phyloP scores from a whole-genome alignment of 1,284 basidiomycete species.

The Trichosporon sp. region DNA sequence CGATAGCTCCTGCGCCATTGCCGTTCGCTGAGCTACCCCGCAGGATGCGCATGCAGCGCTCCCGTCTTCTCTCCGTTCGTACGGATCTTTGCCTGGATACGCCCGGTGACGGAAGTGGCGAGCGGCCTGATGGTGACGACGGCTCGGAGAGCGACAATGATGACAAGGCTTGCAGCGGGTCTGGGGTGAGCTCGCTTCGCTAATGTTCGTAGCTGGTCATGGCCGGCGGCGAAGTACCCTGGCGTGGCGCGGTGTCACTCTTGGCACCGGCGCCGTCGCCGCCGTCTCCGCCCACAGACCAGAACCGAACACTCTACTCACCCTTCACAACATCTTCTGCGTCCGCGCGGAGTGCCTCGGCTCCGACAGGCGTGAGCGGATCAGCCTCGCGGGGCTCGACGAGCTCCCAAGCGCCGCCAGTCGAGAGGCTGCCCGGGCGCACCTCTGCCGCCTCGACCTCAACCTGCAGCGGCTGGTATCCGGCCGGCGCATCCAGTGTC shows the following conservation, averaged over 20 bases:
- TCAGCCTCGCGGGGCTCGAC: slow-evolving; percentile 33
- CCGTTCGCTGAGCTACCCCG: slow-evolving; percentile 20
- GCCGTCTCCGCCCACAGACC: too few relatives aligned
- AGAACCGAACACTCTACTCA: slow-evolving; percentile 44
- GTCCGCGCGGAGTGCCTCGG: slow-evolving; percentile 58
- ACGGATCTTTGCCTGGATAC: slow-evolving; percentile 62
- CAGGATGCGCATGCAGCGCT: slow-evolving; percentile 42
- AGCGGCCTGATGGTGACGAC: slow-evolving; percentile 2
- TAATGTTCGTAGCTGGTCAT: too few relatives aligned
- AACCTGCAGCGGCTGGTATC: not conserved
- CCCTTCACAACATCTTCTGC: slow-evolving; percentile 66
- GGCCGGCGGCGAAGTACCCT: too few relatives aligned
- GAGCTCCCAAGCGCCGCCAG: slow-evolving; percentile 46
- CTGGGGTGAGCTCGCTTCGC: slow-evolving; percentile 41
- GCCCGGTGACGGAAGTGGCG: not conserved
- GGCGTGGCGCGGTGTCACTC: too few relatives aligned
- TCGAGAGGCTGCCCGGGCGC: slow-evolving; percentile 22
- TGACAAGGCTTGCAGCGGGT: slow-evolving; percentile 53
- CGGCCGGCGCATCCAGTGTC: slow-evolving; percentile 19
- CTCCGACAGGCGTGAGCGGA: slow-evolving; percentile 32
- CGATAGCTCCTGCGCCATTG: slow-evolving; percentile 28
- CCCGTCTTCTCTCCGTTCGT: slow-evolving; percentile 42
- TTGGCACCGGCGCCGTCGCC: too few relatives aligned
- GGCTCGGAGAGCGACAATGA: slow-evolving; percentile 23
- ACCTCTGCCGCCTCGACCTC: not conserved